Conservation (phyloP, 2,329 filamentous ascomycete genomes). For the Talaromyces pinophilus region DNA sequence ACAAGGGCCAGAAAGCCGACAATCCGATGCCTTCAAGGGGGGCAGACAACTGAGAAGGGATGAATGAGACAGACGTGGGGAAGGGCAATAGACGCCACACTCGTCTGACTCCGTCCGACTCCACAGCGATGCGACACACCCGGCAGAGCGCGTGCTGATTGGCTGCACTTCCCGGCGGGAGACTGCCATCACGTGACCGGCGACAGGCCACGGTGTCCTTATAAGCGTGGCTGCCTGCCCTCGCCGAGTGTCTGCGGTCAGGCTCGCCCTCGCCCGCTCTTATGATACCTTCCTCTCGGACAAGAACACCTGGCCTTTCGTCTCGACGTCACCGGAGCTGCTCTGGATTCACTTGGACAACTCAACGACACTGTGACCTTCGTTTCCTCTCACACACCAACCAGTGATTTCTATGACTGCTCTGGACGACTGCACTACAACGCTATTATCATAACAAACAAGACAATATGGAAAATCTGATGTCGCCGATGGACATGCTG, state of each 20-base stretch:
- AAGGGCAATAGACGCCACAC: not conserved
- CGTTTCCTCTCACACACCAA: not conserved
- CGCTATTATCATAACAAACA: no score
- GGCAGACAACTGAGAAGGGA: not conserved
- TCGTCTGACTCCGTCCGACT: no score
- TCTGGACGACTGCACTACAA: not conserved
- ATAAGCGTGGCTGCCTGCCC: slow-evolving; percentile 31
- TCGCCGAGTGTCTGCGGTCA: not conserved
- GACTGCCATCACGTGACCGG: not conserved
- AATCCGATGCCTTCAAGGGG: not conserved
- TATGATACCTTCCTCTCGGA: slow-evolving; percentile 24
- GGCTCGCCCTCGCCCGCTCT: slow-evolving; percentile 19
- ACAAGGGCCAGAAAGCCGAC: not conserved
- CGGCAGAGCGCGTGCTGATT: not conserved
- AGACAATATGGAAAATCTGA: slow-evolving; percentile 16
- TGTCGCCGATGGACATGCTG: slow-evolving; percentile 20
- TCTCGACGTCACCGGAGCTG: slow-evolving; percentile 22
- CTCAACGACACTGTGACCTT: slow-evolving; percentile 11
- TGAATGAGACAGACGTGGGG: slow-evolving; percentile 2
- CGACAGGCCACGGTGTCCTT: slow-evolving; percentile 45
- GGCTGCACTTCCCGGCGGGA: not conserved
- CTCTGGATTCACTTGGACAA: slow-evolving; percentile 20
- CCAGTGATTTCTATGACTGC: slow-evolving; percentile 20
- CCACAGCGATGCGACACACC: not conserved
- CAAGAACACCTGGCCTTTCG: slow-evolving; percentile 39